Evolutionary conservation across 1,139 yeast species (phyloP).

Genomic region (Sugiyamaella sp.): DNA sequence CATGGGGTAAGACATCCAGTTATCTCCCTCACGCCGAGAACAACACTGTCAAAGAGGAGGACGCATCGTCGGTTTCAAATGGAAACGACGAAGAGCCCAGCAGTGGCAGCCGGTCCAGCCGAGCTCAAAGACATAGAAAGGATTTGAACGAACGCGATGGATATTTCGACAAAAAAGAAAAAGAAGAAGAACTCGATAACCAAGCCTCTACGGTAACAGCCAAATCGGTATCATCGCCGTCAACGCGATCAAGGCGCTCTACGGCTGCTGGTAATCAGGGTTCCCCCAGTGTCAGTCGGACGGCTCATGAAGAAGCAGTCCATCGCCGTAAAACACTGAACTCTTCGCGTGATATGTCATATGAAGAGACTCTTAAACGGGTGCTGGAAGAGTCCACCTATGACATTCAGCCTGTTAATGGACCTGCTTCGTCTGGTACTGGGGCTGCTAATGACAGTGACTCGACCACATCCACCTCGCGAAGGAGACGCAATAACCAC

Average conservation of each 20-base stretch:
- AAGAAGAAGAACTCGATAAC: too few species aligned
- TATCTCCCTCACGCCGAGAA: slow-evolving; percentile 46
- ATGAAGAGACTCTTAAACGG: slow-evolving; percentile 67
- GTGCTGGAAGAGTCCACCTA: slow-evolving; percentile 73
- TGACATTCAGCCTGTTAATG: slow-evolving; percentile 37
- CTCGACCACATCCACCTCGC: slow-evolving; percentile 10
- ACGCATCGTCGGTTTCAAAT: slow-evolving; percentile 10
- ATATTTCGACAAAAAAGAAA: slow-evolving; percentile 10
- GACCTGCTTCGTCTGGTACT: slow-evolving; percentile 6
- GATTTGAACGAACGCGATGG: slow-evolving; percentile 17
- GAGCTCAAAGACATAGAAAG: slow-evolving; percentile 17
- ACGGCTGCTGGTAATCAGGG: slow-evolving; percentile 5
- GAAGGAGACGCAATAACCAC: slow-evolving; percentile 7
- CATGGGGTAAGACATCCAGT: slow-evolving; percentile 49
- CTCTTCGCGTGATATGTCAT: slow-evolving; percentile 54
- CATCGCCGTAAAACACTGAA: slow-evolving; percentile 41
- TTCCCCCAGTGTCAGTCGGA: slow-evolving; percentile 1
- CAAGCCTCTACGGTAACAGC: too few species aligned
- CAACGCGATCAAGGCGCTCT: slow-evolving; percentile 10
- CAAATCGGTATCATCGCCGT: slow-evolving; percentile 3
- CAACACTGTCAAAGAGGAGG: slow-evolving; percentile 15
- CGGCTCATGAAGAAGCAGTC: slow-evolving; percentile 9
- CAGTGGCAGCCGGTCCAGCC: slow-evolving; percentile 14
- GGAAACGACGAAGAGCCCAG: slow-evolving; percentile 11
- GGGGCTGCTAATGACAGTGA: slow-evolving; percentile 8